Evolutionary conservation across 257 asterid species (phyloP).

Genomic region (Mitragyna speciosa): DNA sequence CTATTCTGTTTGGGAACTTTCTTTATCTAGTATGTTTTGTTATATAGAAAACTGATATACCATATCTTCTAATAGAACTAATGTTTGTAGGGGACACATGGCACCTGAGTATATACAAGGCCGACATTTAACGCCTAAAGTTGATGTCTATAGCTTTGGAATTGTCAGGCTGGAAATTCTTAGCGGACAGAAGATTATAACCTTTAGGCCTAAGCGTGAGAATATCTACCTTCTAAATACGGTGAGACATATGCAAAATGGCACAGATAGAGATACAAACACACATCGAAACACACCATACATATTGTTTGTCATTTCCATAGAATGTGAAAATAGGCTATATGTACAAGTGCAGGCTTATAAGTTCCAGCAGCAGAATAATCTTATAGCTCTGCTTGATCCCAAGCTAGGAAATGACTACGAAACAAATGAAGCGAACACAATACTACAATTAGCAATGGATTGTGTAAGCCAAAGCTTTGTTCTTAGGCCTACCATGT

Average conservation of each 20-base stretch:
- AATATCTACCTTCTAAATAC: not conserved
- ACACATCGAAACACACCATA: too few relatives aligned
- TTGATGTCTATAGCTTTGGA: not conserved
- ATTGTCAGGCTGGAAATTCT: not conserved
- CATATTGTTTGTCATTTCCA: not conserved
- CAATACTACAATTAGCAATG: constrained; percentile 1
- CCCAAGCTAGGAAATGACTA: not conserved
- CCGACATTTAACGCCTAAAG: too few relatives aligned
- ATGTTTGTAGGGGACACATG: too few relatives aligned
- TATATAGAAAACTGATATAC: too few relatives aligned
- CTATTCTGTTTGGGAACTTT: too few relatives aligned
- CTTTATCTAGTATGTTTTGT: too few relatives aligned
- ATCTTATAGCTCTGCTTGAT: too few relatives aligned
- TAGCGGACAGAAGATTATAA: not conserved
- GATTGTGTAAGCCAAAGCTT: constrained; percentile 6
- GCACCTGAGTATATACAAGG: too few relatives aligned
- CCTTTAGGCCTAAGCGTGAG: not conserved
- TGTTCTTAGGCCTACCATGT: constrained; percentile 5
- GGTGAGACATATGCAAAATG: not conserved
- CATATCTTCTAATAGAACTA: too few relatives aligned
- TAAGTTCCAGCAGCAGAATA: too few relatives aligned
- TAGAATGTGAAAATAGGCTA: not conserved
- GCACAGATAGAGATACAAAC: not conserved
- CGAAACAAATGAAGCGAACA: not conserved
- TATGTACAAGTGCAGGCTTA: not conserved